Base-by-base conservation (phyloP, 305 asterid species). In the Petunia hybrid region DNA sequence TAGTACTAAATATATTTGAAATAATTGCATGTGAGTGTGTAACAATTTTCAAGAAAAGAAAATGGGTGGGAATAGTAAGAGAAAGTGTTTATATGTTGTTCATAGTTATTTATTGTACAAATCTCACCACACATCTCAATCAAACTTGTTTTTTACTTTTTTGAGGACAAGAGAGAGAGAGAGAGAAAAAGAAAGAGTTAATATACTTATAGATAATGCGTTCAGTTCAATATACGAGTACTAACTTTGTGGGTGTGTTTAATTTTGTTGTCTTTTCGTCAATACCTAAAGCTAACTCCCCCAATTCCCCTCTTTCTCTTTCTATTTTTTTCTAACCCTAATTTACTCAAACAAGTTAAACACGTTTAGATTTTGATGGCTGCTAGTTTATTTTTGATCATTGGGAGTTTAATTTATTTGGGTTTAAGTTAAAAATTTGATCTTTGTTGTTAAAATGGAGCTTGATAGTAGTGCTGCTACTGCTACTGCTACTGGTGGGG, bases 71-170 rank as follows among this genome's bases (percentile, higher is more conserved):
- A 53, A 53, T 53, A 76, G 46, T 46, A 75, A 51, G 38, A 55
- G 65, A 53, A 48, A 51, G 63, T 22, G 57, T 77, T 59, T 59
- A 2, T 73, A 63, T 73, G 62, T 51, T 73, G 62, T 51, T 73
- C 73, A 61, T 77, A 75, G 84, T 91, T 87, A 86, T 88, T 85
- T 87, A 87, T 87, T 87, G 78, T 87, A 77, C 86, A 87, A 89
- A 89, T 90, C 93, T 85, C 92, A 90, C 97, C 93, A 89, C 95
- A 88, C 95, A 90, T 89, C 94, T 87, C 87, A 88, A 87, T 90
- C 91, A 84, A 80, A 86, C 81, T 76, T 77, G 80, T 74, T 76
- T 82, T 76, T 84, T 86, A 51, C 82, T 83, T 64, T 59, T 75
- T 73, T n/a, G 68, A 65, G 84, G 68, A 73, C 56, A 22, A 73